Conservation (phyloP, 108 stramenopile species). For the Skeletonema tropicum region DNA sequence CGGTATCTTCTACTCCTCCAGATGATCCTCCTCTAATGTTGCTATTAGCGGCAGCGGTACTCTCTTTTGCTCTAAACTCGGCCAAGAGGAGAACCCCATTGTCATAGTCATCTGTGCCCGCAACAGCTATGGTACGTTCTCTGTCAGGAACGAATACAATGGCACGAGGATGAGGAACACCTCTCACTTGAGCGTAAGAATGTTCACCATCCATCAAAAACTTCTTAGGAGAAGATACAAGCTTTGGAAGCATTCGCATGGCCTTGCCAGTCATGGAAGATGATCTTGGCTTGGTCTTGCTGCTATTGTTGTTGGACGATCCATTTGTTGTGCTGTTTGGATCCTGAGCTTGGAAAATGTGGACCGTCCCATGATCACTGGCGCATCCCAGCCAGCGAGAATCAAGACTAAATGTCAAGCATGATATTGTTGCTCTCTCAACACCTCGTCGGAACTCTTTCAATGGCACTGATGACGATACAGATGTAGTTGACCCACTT, state of each 20-base stretch:
- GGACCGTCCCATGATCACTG: constrained; percentile 95
- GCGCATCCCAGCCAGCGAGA: constrained; percentile 90
- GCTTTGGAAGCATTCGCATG: constrained; percentile 47
- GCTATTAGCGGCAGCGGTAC: neutral
- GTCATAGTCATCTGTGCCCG: constrained; percentile 83
- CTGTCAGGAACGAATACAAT: constrained; percentile 83
- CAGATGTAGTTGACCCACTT: constrained; percentile 1
- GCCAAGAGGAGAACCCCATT: constrained; percentile 82
- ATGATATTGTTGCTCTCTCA: constrained; percentile 91
- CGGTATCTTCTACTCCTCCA: constrained; percentile 20
- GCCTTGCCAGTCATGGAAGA: constrained; percentile 63
- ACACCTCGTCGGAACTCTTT: constrained; percentile 96
- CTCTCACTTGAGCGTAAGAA: constrained; percentile 78
- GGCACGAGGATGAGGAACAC: constrained; percentile 77
- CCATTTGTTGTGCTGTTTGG: constrained; percentile 15
- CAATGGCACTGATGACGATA: constrained; percentile 56
- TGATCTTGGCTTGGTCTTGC: constrained; percentile 13
- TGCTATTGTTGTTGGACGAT: constrained; percentile 5
- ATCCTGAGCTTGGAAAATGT: constrained; percentile 82
- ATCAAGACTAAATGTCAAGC: constrained; percentile 87
- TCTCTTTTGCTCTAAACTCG: constrained; percentile 54
- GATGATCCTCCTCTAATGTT: constrained; percentile 7
- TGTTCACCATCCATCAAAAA: constrained; percentile 57
- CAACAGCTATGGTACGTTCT: constrained; percentile 74
- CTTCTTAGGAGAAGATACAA: constrained; percentile 37